Evolutionary conservation across 2,329 filamentous ascomycete genomes (phyloP).

Genomic region (Paramyrothecium roridum): DNA sequence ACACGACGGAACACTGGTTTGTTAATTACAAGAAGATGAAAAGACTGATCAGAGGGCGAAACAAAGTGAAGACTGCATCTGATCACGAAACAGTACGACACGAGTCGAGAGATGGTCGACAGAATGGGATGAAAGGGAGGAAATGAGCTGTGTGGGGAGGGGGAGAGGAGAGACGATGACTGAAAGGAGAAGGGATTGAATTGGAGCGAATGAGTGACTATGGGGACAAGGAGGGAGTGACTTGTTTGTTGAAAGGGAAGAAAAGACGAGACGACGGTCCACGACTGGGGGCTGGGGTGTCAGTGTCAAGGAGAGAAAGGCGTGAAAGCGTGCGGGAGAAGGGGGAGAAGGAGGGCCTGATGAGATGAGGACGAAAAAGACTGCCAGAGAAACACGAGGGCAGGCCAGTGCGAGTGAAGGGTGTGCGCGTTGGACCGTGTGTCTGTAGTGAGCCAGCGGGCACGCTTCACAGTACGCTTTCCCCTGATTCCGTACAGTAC

Average conservation of each 20-base stretch:
- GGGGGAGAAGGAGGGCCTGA: neutral
- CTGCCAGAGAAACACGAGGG: neutral
- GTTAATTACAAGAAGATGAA: neutral
- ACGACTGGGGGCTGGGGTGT: neutral
- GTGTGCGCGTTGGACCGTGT: neutral
- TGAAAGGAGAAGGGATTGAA: neutral
- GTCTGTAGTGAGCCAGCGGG: neutral
- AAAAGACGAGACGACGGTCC: neutral
- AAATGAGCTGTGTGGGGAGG: neutral
- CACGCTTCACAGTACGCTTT: neutral
- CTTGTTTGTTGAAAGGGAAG: conserved; percentile 1
- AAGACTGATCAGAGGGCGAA: neutral
- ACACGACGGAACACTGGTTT: neutral
- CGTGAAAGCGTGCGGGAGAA: neutral
- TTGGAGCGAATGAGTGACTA: conserved; percentile 1
- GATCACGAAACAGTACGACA: conserved; percentile 1
- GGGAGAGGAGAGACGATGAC: neutral
- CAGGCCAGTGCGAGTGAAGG: neutral
- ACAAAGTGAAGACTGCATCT: conserved; percentile 1
- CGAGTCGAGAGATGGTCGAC: neutral
- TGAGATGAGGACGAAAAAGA: neutral
- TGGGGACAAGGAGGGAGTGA: neutral
- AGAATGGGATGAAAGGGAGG: neutral
- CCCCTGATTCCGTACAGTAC: neutral
- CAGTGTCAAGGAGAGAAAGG: neutral